Conservation (phyloP, 2,329 filamentous ascomycete species). For the Botrytis medusae region DNA sequence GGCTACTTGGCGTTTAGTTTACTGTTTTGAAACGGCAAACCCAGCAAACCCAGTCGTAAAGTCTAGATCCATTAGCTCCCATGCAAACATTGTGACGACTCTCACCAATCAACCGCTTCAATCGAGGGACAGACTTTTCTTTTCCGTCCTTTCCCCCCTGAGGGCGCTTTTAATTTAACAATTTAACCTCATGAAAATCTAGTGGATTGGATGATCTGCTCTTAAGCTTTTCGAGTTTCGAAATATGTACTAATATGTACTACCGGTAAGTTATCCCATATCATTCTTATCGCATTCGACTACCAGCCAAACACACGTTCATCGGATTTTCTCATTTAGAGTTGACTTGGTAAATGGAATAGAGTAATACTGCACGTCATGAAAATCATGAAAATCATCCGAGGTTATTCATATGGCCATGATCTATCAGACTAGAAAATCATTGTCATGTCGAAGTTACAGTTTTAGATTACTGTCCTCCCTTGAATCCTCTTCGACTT, state of each 20-base stretch:
- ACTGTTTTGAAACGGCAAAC: constrained; percentile 3
- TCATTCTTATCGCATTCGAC: neutral
- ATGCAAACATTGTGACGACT: neutral
- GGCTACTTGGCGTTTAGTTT: neutral
- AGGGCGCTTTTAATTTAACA: constrained; percentile 6
- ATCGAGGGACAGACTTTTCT: neutral
- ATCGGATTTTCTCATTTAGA: neutral
- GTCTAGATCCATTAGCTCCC: neutral
- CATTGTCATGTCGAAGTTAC: neutral
- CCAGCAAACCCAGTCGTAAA: neutral
- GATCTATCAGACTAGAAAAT: neutral
- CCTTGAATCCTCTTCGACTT: neutral
- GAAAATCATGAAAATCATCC: neutral
- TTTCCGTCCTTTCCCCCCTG: neutral
- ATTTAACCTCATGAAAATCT: neutral
- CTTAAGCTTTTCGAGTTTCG: constrained; percentile 13
- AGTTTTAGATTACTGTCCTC: neutral
- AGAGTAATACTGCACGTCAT: neutral
- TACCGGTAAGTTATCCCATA: neutral
- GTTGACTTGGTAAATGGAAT: neutral
- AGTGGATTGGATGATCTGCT: neutral
- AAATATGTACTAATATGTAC: constrained; percentile 1
- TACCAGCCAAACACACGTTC: neutral
- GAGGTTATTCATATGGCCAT: neutral
- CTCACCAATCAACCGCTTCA: neutral